Conservation (phyloP, 2,329 filamentous ascomycete genomes). For the Cercospora zeae-maydis region DNA sequence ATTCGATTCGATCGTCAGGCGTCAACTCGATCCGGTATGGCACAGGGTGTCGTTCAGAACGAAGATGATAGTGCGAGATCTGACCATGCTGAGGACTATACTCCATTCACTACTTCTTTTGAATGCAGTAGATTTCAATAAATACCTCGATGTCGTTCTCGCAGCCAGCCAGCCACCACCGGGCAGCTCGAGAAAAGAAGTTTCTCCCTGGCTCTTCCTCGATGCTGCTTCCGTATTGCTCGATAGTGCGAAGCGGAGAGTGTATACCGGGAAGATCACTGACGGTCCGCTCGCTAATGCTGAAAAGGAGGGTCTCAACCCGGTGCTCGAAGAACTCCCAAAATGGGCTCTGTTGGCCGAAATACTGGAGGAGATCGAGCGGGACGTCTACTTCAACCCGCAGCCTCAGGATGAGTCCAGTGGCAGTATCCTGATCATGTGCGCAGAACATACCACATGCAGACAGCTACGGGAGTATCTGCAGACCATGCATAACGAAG, state of each 20-base stretch:
- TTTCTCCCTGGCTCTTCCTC: constrained; percentile 93
- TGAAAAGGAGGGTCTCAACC: constrained; percentile 62
- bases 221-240: constrained; percentile 95
- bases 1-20: constrained; percentile 82
- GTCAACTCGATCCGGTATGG: constrained; percentile 95
- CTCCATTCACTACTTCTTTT: constrained; percentile 77
- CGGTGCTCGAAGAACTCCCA: constrained; percentile 87
- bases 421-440: constrained; percentile 94
- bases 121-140: constrained; percentile 86
- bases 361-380: constrained; percentile 87
- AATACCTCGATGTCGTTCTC: constrained; percentile 90
- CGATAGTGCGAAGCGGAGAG: constrained; percentile 78
- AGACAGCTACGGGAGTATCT: constrained; percentile 87
- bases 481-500: constrained; percentile 69
- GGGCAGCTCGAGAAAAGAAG: constrained; percentile 79
- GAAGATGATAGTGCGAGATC: constrained; percentile 85
- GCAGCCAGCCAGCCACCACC: constrained; percentile 85
- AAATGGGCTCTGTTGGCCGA: constrained; percentile 92
- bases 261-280: constrained; percentile 72
- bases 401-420: constrained; percentile 75
- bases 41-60: constrained; percentile 94
- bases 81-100: constrained; percentile 77
- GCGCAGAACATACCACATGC: constrained; percentile 79
- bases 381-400: constrained; percentile 81
- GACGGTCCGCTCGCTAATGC: constrained; percentile 52